Base-by-base conservation (phyloP, 2,329 filamentous ascomycete species). In the Penicillium rolfsii region DNA sequence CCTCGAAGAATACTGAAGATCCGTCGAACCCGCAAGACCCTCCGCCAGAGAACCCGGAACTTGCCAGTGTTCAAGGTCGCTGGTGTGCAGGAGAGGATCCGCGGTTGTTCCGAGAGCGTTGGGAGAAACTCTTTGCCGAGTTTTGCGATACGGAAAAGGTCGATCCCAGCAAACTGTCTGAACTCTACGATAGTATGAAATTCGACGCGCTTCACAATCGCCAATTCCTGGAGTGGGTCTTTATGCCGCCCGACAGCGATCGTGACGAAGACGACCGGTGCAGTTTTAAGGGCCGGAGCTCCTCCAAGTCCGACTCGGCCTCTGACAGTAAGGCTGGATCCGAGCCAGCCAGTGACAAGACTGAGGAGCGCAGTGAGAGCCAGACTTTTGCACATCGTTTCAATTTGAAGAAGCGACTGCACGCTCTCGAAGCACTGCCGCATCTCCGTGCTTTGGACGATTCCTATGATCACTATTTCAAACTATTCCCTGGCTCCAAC, bases 101-200 rank as follows among this genome's bases (percentile, higher is more conserved):
- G 0, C 91, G 96, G 67, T 83, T 99, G 1, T 99, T 99, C 82
- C 91, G 90, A 67, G 95, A 99, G 76, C 87, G 95, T 33, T 99
- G 95, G 95, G 95, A 98, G 79, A 99, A 99, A 80, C 85, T 99
- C 1, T 99, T 99, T 78, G 87, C 89, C 52, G 95, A 99, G 74
- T 99, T 99, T 71, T 95, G 91, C 67, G 96, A 99, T 75, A 90
- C 91, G 1, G 95, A 99, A 71, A 99, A 99, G 81, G 93, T 98
- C 19, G 95, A 99, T 76, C 96, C 96, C 19, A 97, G 93, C 82
- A 99, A 99, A 81, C 94, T 99, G 64, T 97, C 93, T 5, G 95
- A 99, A 79, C 85, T 99, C 2, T 99, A 99, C 76, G 95, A 99
- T 76, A 98, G 94, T 22, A 98, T 99, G 95, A 99, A 99, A 77